A percentile compares a stretch with the other conserved stretches of the same genome.
Evolutionary conservation across 169 alveolate genomes (phyloP).

Genomic region (Babesia bigemina): DNA sequence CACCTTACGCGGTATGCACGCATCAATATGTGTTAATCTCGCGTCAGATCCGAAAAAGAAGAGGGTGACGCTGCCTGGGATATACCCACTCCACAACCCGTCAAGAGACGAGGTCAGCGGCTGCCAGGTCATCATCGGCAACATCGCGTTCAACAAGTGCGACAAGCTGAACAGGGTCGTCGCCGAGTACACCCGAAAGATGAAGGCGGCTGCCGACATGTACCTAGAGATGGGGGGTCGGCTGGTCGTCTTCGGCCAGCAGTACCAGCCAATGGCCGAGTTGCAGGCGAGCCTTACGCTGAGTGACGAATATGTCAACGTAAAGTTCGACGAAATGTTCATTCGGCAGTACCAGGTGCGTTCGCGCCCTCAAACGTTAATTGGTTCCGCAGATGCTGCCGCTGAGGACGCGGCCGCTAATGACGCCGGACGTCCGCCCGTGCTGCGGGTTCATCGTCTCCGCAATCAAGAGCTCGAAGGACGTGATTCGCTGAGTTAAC

Average conservation of each 20-base stretch:
- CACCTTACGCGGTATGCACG: neutral
- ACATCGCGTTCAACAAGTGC: conserved; percentile 58
- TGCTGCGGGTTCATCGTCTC: conserved; percentile 64
- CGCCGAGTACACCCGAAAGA: conserved; percentile 16
- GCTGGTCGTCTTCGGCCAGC: conserved; percentile 61
- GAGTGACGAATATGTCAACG: conserved; percentile 51
- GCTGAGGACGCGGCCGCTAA: conserved; percentile 57
- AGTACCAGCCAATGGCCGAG: conserved; percentile 58
- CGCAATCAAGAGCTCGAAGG: conserved; percentile 41
- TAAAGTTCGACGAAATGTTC: conserved; percentile 58
- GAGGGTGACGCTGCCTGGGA: conserved; percentile 30
- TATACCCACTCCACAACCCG: conserved; percentile 51
- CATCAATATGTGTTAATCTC: too few species aligned
- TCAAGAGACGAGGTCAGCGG: conserved; percentile 18
- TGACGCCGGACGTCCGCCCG: conserved; percentile 50
- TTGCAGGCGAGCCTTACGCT: conserved; percentile 35
- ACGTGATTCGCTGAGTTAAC: neutral
- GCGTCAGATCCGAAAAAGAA: conserved; percentile 12
- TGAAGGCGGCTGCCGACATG: conserved; percentile 47
- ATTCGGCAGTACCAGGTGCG: conserved; percentile 59
- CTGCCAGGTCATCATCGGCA: conserved; percentile 53
- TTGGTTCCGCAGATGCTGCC: conserved; percentile 28
- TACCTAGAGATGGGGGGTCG: conserved; percentile 54
- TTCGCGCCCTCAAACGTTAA: neutral
- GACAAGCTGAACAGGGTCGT: conserved; percentile 48